Conservation (phyloP, 2,329 filamentous ascomycete genomes). For the Raffaelea albimanens region DNA sequence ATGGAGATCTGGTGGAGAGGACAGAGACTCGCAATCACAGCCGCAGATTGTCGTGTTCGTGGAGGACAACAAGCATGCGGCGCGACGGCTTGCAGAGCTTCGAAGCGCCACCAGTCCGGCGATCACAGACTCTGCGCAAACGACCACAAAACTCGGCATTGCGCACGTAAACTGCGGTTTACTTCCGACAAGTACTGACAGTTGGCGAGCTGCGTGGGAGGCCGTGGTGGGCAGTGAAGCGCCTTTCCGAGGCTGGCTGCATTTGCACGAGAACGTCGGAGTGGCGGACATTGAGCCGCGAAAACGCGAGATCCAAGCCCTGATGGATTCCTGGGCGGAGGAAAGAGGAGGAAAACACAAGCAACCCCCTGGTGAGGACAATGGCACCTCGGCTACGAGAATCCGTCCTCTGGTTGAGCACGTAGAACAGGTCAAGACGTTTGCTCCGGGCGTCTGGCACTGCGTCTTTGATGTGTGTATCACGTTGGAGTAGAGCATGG, state of each 20-base stretch:
- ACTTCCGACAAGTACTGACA: conserved; percentile 45
- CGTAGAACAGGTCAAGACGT: conserved; percentile 59
- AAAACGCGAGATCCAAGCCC: conserved; percentile 35
- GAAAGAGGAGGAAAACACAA: background rate
- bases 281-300: conserved; percentile 40
- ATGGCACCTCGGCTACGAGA: background rate
- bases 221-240: conserved; percentile 2
- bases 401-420: conserved; percentile 32
- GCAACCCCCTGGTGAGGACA: background rate
- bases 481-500: conserved; percentile 5
- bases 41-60: conserved; percentile 54
- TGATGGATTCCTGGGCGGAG: conserved; percentile 30
- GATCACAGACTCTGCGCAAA: conserved; percentile 16
- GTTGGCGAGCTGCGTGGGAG: conserved; percentile 43
- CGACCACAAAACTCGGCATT: conserved; percentile 23
- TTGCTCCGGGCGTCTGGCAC: conserved; percentile 60
- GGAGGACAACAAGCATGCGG: conserved; percentile 55
- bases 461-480: conserved; percentile 57
- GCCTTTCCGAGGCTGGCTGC: conserved; percentile 39
- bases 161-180: conserved; percentile 57
- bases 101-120: conserved; percentile 17
- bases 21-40: background rate
- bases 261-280: conserved; percentile 59
- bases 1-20: conserved; percentile 23
- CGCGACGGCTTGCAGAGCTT: conserved; percentile 27